Evolutionary conservation across 192 early-diverging fungal species (phyloP), one percentile per base, ranked within the genome.

Genomic region (Podila epicladia): DNA sequence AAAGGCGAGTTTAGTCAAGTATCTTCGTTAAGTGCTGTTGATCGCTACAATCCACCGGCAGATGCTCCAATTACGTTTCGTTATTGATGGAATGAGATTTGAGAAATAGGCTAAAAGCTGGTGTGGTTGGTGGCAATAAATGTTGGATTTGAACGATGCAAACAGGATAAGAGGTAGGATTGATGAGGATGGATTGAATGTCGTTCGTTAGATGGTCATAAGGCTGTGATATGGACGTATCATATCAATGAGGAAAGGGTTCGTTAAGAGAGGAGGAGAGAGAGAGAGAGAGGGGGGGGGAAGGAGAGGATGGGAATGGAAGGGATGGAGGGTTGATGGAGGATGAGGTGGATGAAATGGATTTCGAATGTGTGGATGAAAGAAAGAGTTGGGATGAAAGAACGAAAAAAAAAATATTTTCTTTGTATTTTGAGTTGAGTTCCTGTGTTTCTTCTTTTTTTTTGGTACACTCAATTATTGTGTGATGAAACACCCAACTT

Each of bases 181-280:
- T 6, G 53, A 55, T 55, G 7, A 15, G 20, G 53, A 55, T 24
- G 53, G 24, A 55, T 26, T 24, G 53, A 37, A 35, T 29, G 28
- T 29, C 9, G 61, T 28, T 11, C 64, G 65, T 74, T 65, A 59
- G 66, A 29, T 64, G 26, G 65, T 67, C 67, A 58, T 66, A 33
- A 66, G 58, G 29, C 37, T 24, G 37, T 13, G 74, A 79, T 79
- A 79, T 71, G 65, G 69, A 67, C 33, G 75, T 79, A 59, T 72
- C 75, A 79, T 72, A 79, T 72, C 75, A 79, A 68, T 71, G 65
- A 22, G 60, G 76, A 63, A 68, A 64, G 76, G 76, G 76, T 63
- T 79, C 76, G 76, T 79, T 67, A 79, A 22, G 63, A 60, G 71
- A 62, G 60, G 51, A 63, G 24, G n/a, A 67, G n/a, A 24, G 24